Evolutionary conservation across 2,329 filamentous ascomycete species (phyloP), one percentile per base, ranked within the genome.

Genomic region (Penicillium occitanis): DNA sequence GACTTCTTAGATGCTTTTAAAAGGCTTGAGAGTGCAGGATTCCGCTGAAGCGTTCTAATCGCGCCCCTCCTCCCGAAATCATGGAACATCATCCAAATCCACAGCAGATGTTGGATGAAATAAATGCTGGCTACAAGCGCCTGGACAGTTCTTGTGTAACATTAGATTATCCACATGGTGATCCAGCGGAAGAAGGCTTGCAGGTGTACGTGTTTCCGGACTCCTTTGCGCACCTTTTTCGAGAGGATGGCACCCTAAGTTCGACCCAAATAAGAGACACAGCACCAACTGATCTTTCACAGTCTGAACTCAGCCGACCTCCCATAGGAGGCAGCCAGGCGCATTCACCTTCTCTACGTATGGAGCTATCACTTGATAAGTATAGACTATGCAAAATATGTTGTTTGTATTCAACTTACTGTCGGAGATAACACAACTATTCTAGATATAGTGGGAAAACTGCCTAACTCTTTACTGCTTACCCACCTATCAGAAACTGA

Each of bases 51-150:
- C 30, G 53, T 69, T 66, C 69, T 22, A 68, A 71, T 68, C 73
- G 72, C 61, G 61, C 33, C 13, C 48, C 61, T 63, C n/a, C 48
- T 28, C 61, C 48, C 13, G 61, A 63, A 44, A 55, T 63, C 19
- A 57, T 63, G 50, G 37, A 55, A 11, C 13, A 28, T 25, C 61
- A 44, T 48, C 37, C 61, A 57, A 57, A 57, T 37, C 37, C 61
- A 17, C 17, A 48, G 19, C 35, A 63, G 61, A 57, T 57, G 37
- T 19, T 74, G 50, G 66, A 71, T 2, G 64, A 69, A 65, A 70
- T 74, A 65, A 71, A 74, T 67, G 68, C 67, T 25, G 68, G 68
- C 55, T 71, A 70, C 65, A 69, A 68, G 61, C 69, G 50, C 63
- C 53, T 74, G 35, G 71, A 73, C 66, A 65, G 30, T 22, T 70